Evolutionary conservation across 768 basidiomycete genomes (phyloP).

Genomic region (Panaeolus papilionaceus): DNA sequence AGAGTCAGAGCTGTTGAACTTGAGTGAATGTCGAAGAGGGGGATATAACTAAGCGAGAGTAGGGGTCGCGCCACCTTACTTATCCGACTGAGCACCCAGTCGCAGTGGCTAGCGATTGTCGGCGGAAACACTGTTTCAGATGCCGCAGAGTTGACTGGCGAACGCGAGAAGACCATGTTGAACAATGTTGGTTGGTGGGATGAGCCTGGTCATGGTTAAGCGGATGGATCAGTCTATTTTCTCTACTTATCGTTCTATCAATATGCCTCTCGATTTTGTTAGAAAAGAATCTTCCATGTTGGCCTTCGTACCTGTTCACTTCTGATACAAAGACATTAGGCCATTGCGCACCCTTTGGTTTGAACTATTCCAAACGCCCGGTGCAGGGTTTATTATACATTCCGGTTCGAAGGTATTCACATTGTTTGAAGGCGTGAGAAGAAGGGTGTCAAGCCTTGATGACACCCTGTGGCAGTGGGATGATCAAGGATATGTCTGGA

Average conservation of each 20-base stretch:
- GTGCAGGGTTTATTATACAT: not conserved
- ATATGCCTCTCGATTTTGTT: not conserved
- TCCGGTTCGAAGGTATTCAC: slow-evolving; percentile 3
- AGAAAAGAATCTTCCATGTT: not conserved
- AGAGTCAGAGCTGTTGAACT: not conserved
- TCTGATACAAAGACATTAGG: not conserved
- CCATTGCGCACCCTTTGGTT: not conserved
- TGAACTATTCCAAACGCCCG: not conserved
- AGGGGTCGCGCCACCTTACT: not conserved
- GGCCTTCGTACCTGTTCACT: not conserved
- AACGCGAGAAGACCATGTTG: not conserved
- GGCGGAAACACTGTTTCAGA: slow-evolving; percentile 2
- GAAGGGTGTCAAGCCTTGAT: not conserved
- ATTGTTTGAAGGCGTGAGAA: slow-evolving; percentile 4
- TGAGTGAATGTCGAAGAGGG: not conserved
- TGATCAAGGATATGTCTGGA: slow-evolving; percentile 1
- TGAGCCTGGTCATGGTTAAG: not conserved
- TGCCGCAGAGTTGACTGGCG: not conserved
- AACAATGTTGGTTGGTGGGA: not conserved
- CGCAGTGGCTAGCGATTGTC: not conserved
- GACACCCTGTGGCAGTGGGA: slow-evolving; percentile 13
- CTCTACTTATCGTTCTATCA: not conserved
- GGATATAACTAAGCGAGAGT: not conserved
- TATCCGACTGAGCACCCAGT: not conserved
- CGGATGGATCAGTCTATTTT: not conserved